phyloP scores from a whole-genome alignment of 352 stramenopile genomes.

The Phytophthora brassicae region DNA sequence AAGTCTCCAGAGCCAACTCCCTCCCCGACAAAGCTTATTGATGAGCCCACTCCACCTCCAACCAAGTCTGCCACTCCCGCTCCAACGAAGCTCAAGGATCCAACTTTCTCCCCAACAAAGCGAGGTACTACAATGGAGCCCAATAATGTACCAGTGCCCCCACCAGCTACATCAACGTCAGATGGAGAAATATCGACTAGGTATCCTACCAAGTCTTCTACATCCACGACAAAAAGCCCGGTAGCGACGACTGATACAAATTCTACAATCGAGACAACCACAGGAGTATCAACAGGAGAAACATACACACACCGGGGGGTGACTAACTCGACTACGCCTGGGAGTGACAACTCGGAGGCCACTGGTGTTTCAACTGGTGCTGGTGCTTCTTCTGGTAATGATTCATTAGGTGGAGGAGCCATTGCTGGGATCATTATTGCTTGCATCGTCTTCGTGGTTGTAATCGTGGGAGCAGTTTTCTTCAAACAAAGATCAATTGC shows the following conservation, averaged over 20 bases:
- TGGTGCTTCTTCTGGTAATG: background rate
- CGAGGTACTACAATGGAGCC: background rate
- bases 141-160: background rate
- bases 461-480: conserved; percentile 20
- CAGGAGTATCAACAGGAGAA: background rate
- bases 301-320: conserved; percentile 2
- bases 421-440: conserved; percentile 26
- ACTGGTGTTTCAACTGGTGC: background rate
- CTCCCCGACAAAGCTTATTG: background rate
- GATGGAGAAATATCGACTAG: conserved; percentile 1
- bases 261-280: background rate
- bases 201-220: conserved; percentile 6
- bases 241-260: background rate
- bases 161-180: conserved; percentile 13
- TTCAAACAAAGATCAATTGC: conserved; percentile 18
- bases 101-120: conserved; percentile 14
- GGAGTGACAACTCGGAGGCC: background rate
- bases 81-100: background rate
- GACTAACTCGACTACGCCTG: background rate
- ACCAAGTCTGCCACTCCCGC: background rate
- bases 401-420: conserved; percentile 5
- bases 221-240: background rate
- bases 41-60: conserved; percentile 4
- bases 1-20: background rate
- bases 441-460: conserved; percentile 14